A percentile compares a stretch with the other conserved stretches of the same genome.
Evolutionary conservation across 805 yeast genomes (phyloP).

Genomic region (Kodamaea sagamina): DNA sequence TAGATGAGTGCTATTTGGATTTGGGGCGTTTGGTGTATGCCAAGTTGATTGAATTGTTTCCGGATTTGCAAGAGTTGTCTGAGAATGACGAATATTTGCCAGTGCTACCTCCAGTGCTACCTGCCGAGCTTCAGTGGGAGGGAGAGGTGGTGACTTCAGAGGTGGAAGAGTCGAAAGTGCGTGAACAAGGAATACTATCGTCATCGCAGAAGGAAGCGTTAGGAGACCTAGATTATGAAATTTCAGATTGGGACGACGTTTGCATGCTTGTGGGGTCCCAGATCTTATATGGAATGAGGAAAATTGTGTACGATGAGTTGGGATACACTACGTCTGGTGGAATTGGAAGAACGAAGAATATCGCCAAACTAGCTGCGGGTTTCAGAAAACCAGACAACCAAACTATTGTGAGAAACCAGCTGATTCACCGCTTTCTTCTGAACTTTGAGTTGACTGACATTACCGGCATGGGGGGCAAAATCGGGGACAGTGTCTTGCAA

Average conservation of each 20-base stretch:
- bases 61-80: constrained; percentile 35
- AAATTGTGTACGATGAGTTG: constrained; percentile 50
- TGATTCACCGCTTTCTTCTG: constrained; percentile 54
- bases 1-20: constrained; percentile 90
- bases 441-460: constrained; percentile 70
- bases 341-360: constrained; percentile 67
- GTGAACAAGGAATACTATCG: not conserved
- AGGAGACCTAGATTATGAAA: not conserved
- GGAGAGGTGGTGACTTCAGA: constrained; percentile 22
- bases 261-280: constrained; percentile 66
- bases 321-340: constrained; percentile 93
- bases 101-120: constrained; percentile 40
- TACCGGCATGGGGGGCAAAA: constrained; percentile 90
- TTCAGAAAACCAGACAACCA: constrained; percentile 84
- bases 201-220: not conserved
- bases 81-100: constrained; percentile 41
- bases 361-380: constrained; percentile 88
- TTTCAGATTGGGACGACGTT: constrained; percentile 78
- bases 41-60: constrained; percentile 46
- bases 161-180: not conserved
- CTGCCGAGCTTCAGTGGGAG: constrained; percentile 31
- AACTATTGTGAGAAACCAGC: constrained; percentile 60
- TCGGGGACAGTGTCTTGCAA: constrained; percentile 62
- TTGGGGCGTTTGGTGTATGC: constrained; percentile 64
- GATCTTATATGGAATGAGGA: constrained; percentile 55